Evolutionary conservation across 2,329 filamentous ascomycete species (phyloP).

Genomic region (Monosporascus sp.): DNA sequence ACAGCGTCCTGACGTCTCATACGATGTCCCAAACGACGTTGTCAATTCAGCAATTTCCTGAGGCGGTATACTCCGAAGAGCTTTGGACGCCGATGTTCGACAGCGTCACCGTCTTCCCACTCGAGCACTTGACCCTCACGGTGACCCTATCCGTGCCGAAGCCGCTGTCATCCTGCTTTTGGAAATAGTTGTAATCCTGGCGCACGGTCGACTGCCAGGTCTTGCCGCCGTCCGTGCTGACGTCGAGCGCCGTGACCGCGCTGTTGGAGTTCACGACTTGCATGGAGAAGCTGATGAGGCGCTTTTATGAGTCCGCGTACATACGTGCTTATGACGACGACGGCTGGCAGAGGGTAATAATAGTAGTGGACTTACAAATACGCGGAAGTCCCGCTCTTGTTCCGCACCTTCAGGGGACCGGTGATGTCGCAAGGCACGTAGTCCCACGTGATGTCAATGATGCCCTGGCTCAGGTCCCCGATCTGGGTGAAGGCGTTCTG

Average conservation of each 20-base stretch:
- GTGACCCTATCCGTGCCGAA: slow-evolving; percentile 51
- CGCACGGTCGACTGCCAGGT: slow-evolving; percentile 55
- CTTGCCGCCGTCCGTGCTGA: slow-evolving; percentile 54
- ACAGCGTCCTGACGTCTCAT: too few species aligned
- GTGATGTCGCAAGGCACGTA: slow-evolving; percentile 38
- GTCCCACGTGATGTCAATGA: slow-evolving; percentile 36
- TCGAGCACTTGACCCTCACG: slow-evolving; percentile 49
- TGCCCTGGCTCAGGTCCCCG: slow-evolving; percentile 29
- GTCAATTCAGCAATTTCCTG: not conserved
- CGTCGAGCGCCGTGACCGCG: slow-evolving; percentile 51
- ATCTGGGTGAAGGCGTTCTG: slow-evolving; percentile 35
- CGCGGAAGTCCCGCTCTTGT: slow-evolving; percentile 39
- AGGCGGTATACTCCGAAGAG: not conserved
- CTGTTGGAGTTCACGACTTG: slow-evolving; percentile 62
- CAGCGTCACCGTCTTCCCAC: slow-evolving; percentile 47
- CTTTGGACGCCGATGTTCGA: slow-evolving; percentile 41
- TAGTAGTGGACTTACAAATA: slow-evolving; percentile 33
- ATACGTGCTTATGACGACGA: too few species aligned
- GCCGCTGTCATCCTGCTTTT: slow-evolving; percentile 44
- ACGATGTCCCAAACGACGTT: too few species aligned
- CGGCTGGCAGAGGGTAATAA: too few species aligned
- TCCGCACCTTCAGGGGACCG: slow-evolving; percentile 36
- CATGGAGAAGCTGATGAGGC: slow-evolving; percentile 36
- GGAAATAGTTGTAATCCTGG: slow-evolving; percentile 57
- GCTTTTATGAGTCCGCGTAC: not conserved